These are phyloP conservation scores for Plenodomus tracheiphilus DNA, from an alignment of 2,329 filamentous ascomycete genomes.

Conservation along the genomic window DNA sequence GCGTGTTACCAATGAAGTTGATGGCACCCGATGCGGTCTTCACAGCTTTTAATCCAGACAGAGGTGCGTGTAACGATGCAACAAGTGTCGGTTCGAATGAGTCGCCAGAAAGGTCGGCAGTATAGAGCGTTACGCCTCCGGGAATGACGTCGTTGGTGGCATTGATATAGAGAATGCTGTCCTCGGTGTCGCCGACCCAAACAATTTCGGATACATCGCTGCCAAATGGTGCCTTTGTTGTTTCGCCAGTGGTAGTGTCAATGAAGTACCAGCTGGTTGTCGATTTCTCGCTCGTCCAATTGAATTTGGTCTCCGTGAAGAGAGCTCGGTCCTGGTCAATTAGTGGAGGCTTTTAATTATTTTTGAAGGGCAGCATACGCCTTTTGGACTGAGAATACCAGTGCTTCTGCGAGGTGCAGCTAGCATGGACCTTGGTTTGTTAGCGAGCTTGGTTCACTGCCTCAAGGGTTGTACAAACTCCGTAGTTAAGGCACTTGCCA, in stretches of 20 bases:
- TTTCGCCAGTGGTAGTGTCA: constrained; percentile 34
- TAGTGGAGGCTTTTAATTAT: background rate
- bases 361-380: constrained; percentile 20
- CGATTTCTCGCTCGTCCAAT: constrained; percentile 40
- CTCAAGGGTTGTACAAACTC: constrained; percentile 22
- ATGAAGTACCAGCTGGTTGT: constrained; percentile 55
- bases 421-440: constrained; percentile 20
- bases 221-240: constrained; percentile 38
- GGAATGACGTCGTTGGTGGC: constrained; percentile 62
- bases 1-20: constrained; percentile 57
- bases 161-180: constrained; percentile 65
- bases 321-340: constrained; percentile 34
- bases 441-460: constrained; percentile 1
- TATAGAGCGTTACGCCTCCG: constrained; percentile 41
- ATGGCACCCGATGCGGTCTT: constrained; percentile 45
- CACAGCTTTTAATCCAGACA: constrained; percentile 54
- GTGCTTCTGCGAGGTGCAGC: constrained; percentile 38
- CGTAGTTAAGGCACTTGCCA: constrained; percentile 28
- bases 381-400: constrained; percentile 37
- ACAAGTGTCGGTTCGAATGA: constrained; percentile 35
- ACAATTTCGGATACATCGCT: constrained; percentile 39
- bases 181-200: constrained; percentile 37
- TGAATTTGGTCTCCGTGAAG: constrained; percentile 41
- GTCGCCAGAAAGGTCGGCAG: constrained; percentile 32
- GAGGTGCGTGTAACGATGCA: constrained; percentile 50